A percentile compares a stretch with the other conserved stretches of the same genome.
Conservation (phyloP, 1,284 basidiomycete species). For the Vanrija sp. region DNA sequence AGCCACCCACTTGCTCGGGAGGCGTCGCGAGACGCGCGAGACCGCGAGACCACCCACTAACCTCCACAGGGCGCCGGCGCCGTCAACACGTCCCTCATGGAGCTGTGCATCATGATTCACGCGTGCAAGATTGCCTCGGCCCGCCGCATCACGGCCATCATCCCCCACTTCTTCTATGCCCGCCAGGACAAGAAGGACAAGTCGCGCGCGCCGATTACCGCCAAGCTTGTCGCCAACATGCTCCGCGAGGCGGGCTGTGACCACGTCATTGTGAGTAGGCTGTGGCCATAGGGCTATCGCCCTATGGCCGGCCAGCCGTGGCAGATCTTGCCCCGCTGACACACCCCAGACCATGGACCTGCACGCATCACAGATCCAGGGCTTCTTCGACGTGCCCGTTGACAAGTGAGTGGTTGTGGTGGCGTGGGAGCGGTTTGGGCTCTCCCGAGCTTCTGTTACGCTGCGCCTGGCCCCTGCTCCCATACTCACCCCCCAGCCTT, state of each 20-base stretch:
- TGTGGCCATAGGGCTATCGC: neutral
- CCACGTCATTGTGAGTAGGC: slow-evolving; percentile 84
- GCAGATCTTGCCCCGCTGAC: neutral
- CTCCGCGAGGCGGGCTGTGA: slow-evolving; percentile 95
- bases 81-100: slow-evolving; percentile 87
- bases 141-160: slow-evolving; percentile 91
- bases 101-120: slow-evolving; percentile 99
- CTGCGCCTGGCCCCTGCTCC: no score
- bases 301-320: neutral
- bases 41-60: slow-evolving; percentile 7
- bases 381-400: slow-evolving; percentile 99
- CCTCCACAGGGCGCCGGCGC: slow-evolving; percentile 40
- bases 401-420: slow-evolving; percentile 75
- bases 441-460: no score
- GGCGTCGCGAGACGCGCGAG: slow-evolving; percentile 25
- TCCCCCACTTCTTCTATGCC: slow-evolving; percentile 91
- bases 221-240: slow-evolving; percentile 99
- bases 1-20: slow-evolving; percentile 17
- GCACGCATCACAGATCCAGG: slow-evolving; percentile 97
- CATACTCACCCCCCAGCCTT: slow-evolving; percentile 49
- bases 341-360: slow-evolving; percentile 85
- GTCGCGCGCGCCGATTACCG: slow-evolving; percentile 95
- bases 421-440: neutral
- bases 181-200: slow-evolving; percentile 99
- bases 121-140: slow-evolving; percentile 98